Conservation (phyloP, 805 yeast genomes). For the Babjeviella inositovora region DNA sequence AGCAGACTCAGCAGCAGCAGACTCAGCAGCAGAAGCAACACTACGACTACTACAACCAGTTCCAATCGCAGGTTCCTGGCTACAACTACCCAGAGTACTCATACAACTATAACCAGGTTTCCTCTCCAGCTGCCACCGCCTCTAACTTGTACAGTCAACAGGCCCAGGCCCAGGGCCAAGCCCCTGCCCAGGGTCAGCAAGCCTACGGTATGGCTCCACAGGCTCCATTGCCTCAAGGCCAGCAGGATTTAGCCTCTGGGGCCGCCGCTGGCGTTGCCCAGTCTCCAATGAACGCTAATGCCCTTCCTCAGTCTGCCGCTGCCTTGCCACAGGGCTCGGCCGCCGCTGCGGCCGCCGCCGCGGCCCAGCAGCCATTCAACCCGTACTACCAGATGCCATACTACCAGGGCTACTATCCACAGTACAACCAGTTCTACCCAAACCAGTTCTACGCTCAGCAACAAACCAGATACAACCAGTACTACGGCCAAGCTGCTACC, state of each 20-base stretch:
- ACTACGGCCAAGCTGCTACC: constrained; percentile 7
- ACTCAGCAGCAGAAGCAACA: constrained; percentile 6
- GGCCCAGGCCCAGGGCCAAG: no score
- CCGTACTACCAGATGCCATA: no score
- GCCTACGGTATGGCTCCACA: no score
- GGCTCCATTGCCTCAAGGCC: neutral
- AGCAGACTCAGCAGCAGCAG: constrained; percentile 9
- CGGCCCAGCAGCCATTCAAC: no score
- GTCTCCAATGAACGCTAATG: neutral
- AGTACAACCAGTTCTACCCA: constrained; percentile 6
- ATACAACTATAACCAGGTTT: constrained; percentile 1
- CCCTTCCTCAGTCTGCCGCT: neutral
- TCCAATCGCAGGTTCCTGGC: constrained; percentile 6
- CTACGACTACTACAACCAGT: constrained; percentile 16
- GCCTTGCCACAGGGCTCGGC: no score
- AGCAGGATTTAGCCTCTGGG: neutral
- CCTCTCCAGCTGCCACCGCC: constrained; percentile 3
- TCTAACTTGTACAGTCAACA: constrained; percentile 2
- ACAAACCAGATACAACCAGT: constrained; percentile 8
- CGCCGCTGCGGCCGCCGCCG: no score
- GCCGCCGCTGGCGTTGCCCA: neutral
- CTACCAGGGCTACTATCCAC: no score
- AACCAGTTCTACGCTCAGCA: constrained; percentile 4
- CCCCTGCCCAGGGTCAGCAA: no score
- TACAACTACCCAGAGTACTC: constrained; percentile 1